A percentile compares a stretch with the other conserved stretches of the same genome.
Conservation (phyloP, 106 monocot genomes). For the Dactylorhiza incarnata region DNA sequence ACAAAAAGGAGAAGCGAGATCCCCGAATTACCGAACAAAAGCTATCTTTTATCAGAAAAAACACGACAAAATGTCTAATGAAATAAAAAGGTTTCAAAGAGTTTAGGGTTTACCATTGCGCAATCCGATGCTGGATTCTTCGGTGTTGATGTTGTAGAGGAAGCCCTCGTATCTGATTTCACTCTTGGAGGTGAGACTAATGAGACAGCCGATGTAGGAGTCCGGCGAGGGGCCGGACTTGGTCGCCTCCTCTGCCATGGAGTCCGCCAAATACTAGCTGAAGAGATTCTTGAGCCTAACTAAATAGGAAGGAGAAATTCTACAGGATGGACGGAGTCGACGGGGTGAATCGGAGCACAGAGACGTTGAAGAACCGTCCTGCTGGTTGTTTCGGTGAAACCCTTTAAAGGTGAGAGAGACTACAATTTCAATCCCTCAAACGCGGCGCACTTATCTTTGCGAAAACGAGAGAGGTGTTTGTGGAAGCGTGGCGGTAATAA, state of each 20-base stretch:
- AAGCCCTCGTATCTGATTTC: slow-evolving; percentile 94
- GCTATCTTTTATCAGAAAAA: not conserved
- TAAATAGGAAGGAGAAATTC: not conserved
- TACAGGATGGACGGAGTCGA: not conserved
- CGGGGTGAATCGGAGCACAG: too few relatives aligned
- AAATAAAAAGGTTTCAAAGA: not conserved
- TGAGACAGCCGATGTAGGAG: slow-evolving; percentile 84
- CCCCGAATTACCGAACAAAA: not conserved
- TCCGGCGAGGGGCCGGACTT: slow-evolving; percentile 25
- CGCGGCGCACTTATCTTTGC: too few relatives aligned
- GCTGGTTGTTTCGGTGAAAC: too few relatives aligned
- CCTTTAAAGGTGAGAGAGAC: too few relatives aligned
- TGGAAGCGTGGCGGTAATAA: too few relatives aligned
- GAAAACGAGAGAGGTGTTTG: too few relatives aligned
- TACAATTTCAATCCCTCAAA: too few relatives aligned
- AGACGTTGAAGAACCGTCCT: too few relatives aligned
- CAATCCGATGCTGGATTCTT: slow-evolving; percentile 85
- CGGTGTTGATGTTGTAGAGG: slow-evolving; percentile 77
- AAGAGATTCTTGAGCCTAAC: not conserved
- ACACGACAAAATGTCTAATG: not conserved
- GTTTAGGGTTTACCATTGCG: slow-evolving; percentile 37
- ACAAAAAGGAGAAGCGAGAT: not conserved
- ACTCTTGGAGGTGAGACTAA: slow-evolving; percentile 83
- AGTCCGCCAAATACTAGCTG: not conserved
- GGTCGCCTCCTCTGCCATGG: slow-evolving; percentile 23